Base-by-base conservation (phyloP, 257 asterid species). In the Anisodus tanguticus region DNA sequence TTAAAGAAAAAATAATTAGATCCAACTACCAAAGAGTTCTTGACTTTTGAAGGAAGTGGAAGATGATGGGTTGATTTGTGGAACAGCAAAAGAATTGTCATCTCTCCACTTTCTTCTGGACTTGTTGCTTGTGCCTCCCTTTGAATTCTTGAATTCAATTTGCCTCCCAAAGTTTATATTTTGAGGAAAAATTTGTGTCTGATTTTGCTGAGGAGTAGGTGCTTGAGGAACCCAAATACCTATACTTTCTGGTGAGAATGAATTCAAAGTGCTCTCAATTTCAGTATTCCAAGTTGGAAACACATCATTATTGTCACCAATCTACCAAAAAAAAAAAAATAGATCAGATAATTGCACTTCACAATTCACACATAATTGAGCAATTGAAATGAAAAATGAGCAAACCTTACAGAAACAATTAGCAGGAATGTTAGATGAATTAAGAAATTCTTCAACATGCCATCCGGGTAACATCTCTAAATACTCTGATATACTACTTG, bases 391-490 rank as follows among this genome's bases (percentile, higher is more conserved):
- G n/a, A n/a, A n/a, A n/a, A 22, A 22, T 22, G 26, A 22, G 82
- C 92, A 81, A 84, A 95, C 98, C 98, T 93, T 90, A 68, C 77
- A 88, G 88, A 88, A 86, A 87, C 89, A 86, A 87, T 22, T 35
- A 47, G 94, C 59, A 53, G 93, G 88, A 51, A 74, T 74, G 22
- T 92, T 68, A 19, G 97, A 88, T 15, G 92, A 86, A 83, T 93
- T 95, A 62, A 96, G 90, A 71, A 96, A 88, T 49, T 96, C 98
- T 74, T 96, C 99, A 17, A 94, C 97, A 15, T 90, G 98, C 98
- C 98, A 96, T 3, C 98, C 97, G 0, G 99, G 99, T 13, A 94
- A 60, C 84, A 78, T 94, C 79, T 93, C 97, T 17, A 97, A 83
- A 82, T 94, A 94, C 83, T 96, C 99, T 0, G 99, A 93, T 81